Evolutionary conservation across 768 basidiomycete species (phyloP), one percentile per base, ranked within the genome.

Genomic region (Mycena rosella): DNA sequence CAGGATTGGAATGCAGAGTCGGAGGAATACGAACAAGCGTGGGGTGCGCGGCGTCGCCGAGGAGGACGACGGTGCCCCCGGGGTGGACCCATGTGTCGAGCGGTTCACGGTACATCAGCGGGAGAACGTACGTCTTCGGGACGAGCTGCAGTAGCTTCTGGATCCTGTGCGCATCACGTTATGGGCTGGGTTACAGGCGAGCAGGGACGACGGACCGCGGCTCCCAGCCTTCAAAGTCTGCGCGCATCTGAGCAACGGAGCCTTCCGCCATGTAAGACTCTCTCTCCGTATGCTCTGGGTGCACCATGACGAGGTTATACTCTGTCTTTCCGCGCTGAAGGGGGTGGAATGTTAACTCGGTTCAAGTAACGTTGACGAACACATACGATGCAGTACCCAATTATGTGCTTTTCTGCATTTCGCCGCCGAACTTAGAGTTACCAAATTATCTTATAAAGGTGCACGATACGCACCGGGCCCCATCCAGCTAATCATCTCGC

Each of bases 401-500:
- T 77, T 29, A 81, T 72, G 63, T 83, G 80, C 54, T n/a, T n/a
- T n/a, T n/a, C n/a, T n/a, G n/a, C n/a, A n/a, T n/a, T 76, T 74
- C 2, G 10, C 63, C 57, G 15, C 3, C 38, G 15, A 17, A 34
- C 2, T 40, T 9, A 6, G 0, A 22, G 2, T 13, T 0, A 56
- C 29, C 3, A 38, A 30, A 13, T 13, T 4, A 38, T 8, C 14
- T 29, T 2, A 26, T 14, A 1, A 8, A 18, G n/a, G 27, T 26
- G n/a, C 10, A 13, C 18, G 17, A 63, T 17, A 49, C 47, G 27
- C 38, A 65, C 78, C 60, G 0, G 89, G 87, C 2, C 85, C 89
- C 81, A 90, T 85, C 90, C 90, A 91, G 0, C 80, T 82, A 0
- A 85, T 86, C 81, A 87, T 85, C 61, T 87, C 85, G 0, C 85